Percentiles rank a stretch among this genome's conserved stretches.
These are phyloP conservation scores for Trichoderma koningii DNA, from an alignment of 2,329 filamentous ascomycete genomes.

Conservation along the genomic window DNA sequence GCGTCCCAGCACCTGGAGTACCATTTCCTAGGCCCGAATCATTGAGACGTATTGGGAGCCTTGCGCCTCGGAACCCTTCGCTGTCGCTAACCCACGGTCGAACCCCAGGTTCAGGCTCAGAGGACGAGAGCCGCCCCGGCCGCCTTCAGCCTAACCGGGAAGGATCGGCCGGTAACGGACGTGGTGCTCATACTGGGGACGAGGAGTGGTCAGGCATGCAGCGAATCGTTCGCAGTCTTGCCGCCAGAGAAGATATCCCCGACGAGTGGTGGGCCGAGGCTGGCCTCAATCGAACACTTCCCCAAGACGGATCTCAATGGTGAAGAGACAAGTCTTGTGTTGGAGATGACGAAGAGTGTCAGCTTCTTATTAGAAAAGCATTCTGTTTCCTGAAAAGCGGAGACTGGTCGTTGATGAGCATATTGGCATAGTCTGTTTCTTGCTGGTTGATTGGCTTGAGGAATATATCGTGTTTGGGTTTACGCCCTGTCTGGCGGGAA, in stretches of 20 bases:
- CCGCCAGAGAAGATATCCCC: slow-evolving; percentile 72
- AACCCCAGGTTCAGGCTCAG: slow-evolving; percentile 35
- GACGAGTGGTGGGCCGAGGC: slow-evolving; percentile 80
- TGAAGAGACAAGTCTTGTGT: background rate
- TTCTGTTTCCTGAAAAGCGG: background rate
- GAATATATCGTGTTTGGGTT: background rate
- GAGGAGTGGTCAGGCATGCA: slow-evolving; percentile 64
- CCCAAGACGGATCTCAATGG: slow-evolving; percentile 34
- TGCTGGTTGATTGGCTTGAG: background rate
- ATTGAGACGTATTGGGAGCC: background rate
- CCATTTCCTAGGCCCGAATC: background rate
- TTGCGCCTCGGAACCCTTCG: background rate
- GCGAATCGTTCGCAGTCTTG: slow-evolving; percentile 69
- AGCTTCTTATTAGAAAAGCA: background rate
- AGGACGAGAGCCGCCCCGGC: slow-evolving; percentile 31
- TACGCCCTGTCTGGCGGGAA: background rate
- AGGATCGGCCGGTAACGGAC: slow-evolving; percentile 5
- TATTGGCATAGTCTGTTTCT: background rate
- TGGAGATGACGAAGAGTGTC: background rate
- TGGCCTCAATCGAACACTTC: slow-evolving; percentile 63
- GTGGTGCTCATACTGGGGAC: slow-evolving; percentile 34
- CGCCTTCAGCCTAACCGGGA: slow-evolving; percentile 21
- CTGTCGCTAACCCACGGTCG: slow-evolving; percentile 27
- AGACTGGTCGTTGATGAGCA: background rate
- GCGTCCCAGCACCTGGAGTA: background rate